phyloP scores from a whole-genome alignment of 1,284 basidiomycete genomes.

The Xerocomus amazonicus region DNA sequence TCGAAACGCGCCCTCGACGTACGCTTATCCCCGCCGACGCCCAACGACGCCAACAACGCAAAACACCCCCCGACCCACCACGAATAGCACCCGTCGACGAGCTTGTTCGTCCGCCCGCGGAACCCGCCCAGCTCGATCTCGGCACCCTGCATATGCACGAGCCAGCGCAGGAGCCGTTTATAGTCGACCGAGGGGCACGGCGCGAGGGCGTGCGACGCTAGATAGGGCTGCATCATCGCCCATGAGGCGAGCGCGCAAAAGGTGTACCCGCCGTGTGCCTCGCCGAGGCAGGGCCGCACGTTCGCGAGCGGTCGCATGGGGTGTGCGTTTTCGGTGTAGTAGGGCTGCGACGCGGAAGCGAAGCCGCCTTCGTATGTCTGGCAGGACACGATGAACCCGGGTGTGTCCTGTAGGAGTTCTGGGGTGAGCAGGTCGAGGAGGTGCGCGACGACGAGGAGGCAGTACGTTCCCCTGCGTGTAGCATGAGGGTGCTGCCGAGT shows the following conservation, averaged over 20 bases:
- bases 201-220: constrained; percentile 22
- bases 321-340: constrained; percentile 37
- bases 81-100: constrained; percentile 98
- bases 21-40: constrained; percentile 35
- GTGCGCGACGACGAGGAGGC: constrained; percentile 67
- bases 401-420: constrained; percentile 69
- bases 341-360: constrained; percentile 77
- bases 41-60: constrained; percentile 70
- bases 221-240: constrained; percentile 67
- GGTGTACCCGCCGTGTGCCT: constrained; percentile 97
- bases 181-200: constrained; percentile 47
- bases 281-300: constrained; percentile 71
- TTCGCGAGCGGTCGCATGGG: constrained; percentile 33
- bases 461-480: constrained; percentile 64
- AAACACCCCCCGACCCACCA: constrained; percentile 99
- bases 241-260: constrained; percentile 89
- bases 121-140: constrained; percentile 90
- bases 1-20: too few relatives aligned
- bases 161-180: constrained; percentile 73
- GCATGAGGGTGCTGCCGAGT: neutral
- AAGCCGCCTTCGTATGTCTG: constrained; percentile 99
- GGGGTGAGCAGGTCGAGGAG: constrained; percentile 84
- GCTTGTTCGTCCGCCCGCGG: constrained; percentile 91
- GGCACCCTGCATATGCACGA: constrained; percentile 81
- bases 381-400: constrained; percentile 71